A percentile compares a stretch with the other conserved stretches of the same genome.
phyloP scores from a whole-genome alignment of 2,329 filamentous ascomycete genomes.

The Fusarium sp. region DNA sequence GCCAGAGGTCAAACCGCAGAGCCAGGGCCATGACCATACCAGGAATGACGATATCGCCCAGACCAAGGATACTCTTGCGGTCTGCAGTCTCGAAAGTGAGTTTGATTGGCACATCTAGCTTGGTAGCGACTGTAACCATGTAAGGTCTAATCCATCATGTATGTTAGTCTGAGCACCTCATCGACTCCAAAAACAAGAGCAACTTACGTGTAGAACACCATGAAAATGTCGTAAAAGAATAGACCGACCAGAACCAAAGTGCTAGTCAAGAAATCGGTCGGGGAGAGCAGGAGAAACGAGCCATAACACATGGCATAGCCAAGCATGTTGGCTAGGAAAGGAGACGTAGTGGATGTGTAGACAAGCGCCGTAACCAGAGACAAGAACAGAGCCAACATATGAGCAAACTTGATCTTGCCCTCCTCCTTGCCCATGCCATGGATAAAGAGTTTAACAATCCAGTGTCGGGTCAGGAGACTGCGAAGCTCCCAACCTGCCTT shows the following conservation, averaged over 20 bases:
- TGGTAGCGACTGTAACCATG: conserved; percentile 89
- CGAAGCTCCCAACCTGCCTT: conserved; percentile 61
- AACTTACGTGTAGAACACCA: conserved; percentile 84
- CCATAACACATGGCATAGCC: conserved; percentile 89
- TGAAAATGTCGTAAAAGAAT: conserved; percentile 95
- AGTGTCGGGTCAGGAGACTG: conserved; percentile 61
- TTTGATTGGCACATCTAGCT: conserved; percentile 92
- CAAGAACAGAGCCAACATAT: conserved; percentile 65
- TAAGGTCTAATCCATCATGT: conserved; percentile 65
- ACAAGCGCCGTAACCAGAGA: conserved; percentile 65
- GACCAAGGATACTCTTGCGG: conserved; percentile 83
- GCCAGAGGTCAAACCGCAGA: conserved; percentile 89
- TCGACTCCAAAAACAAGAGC: neutral
- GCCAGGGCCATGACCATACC: conserved; percentile 91
- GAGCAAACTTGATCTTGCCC: conserved; percentile 65
- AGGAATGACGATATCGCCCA: conserved; percentile 94
- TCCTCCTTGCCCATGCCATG: conserved; percentile 61
- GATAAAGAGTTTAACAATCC: conserved; percentile 61
- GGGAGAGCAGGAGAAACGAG: conserved; percentile 84
- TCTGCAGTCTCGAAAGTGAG: conserved; percentile 78
- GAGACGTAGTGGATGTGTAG: conserved; percentile 73
- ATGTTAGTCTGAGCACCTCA: conserved; percentile 30
- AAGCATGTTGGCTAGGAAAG: conserved; percentile 81
- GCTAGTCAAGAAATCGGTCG: conserved; percentile 86
- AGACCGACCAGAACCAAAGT: conserved; percentile 80